Evolutionary conservation across 1,139 yeast genomes (phyloP).

Genomic region (Arxiozyma heterogenica): DNA sequence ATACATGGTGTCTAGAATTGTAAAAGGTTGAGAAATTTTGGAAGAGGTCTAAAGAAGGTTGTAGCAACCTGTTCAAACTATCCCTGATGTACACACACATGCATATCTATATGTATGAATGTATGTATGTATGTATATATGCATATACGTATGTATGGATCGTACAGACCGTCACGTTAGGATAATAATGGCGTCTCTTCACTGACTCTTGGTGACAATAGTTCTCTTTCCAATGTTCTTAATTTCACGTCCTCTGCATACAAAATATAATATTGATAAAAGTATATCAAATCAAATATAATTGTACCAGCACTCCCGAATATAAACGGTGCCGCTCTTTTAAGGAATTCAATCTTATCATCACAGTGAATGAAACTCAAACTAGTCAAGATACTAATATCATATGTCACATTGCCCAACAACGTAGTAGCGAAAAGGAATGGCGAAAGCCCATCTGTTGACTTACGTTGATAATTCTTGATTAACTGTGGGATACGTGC

Average conservation of each 20-base stretch:
- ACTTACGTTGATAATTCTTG: constrained; percentile 64
- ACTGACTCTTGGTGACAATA: background rate
- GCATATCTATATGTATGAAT: no score
- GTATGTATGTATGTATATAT: no score
- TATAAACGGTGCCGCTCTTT: constrained; percentile 70
- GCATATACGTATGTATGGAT: no score
- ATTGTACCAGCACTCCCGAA: constrained; percentile 85
- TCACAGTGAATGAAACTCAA: constrained; percentile 31
- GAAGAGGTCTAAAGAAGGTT: no score
- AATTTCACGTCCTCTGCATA: constrained; percentile 26
- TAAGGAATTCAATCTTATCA: constrained; percentile 42
- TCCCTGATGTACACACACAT: no score
- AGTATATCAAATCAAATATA: constrained; percentile 63
- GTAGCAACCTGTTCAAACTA: no score
- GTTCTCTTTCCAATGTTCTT: constrained; percentile 24
- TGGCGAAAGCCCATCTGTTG: constrained; percentile 80
- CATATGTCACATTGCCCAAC: constrained; percentile 71
- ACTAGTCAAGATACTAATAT: constrained; percentile 57
- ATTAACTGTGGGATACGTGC: constrained; percentile 80
- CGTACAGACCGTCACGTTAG: no score
- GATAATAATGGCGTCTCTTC: background rate
- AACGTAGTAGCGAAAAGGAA: constrained; percentile 71
- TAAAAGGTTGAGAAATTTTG: no score
- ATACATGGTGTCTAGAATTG: no score
- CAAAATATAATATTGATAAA: constrained; percentile 45